Conservation (phyloP, 352 stramenopile genomes). For the Pythium folliculosum region DNA sequence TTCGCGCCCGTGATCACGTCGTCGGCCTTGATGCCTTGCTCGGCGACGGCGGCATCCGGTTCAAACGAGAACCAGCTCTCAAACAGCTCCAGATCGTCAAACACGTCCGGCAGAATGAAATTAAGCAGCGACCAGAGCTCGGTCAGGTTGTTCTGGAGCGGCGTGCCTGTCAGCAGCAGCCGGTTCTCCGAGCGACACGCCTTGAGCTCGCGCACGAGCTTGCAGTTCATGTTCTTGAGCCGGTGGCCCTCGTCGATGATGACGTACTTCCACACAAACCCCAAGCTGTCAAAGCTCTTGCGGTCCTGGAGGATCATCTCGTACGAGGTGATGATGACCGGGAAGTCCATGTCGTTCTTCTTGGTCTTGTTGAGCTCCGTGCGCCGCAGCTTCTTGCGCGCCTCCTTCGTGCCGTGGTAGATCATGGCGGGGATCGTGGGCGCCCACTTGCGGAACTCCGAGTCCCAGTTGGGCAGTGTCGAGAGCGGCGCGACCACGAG, state of each 20-base stretch:
- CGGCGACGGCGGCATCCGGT: constrained; percentile 67
- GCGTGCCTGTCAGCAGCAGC: constrained; percentile 95
- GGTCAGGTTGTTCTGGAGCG: constrained; percentile 97
- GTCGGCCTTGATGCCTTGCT: constrained; percentile 63
- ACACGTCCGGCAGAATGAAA: constrained; percentile 97
- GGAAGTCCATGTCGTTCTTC: constrained; percentile 67
- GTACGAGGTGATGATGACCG: constrained; percentile 88
- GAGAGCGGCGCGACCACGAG: constrained; percentile 98
- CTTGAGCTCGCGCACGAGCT: constrained; percentile 95
- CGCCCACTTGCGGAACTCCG: constrained; percentile 83
- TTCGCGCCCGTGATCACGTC: constrained; percentile 92
- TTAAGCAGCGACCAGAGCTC: constrained; percentile 99
- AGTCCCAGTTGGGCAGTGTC: constrained; percentile 98
- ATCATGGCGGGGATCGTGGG: constrained; percentile 95
- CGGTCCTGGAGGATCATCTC: constrained; percentile 84
- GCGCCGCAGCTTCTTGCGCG: constrained; percentile 50
- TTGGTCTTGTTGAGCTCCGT: constrained; percentile 54
- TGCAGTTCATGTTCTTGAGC: constrained; percentile 98
- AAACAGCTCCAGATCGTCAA: constrained; percentile 98
- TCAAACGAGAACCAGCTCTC: constrained; percentile 98
- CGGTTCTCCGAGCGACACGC: constrained; percentile 91
- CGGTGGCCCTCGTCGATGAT: constrained; percentile 98
- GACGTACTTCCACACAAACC: constrained; percentile 93
- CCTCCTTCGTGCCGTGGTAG: constrained; percentile 93
- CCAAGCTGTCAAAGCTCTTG: constrained; percentile 52